phyloP scores from a whole-genome alignment of 2,329 filamentous ascomycete genomes.

The Cladosporium sp. region DNA sequence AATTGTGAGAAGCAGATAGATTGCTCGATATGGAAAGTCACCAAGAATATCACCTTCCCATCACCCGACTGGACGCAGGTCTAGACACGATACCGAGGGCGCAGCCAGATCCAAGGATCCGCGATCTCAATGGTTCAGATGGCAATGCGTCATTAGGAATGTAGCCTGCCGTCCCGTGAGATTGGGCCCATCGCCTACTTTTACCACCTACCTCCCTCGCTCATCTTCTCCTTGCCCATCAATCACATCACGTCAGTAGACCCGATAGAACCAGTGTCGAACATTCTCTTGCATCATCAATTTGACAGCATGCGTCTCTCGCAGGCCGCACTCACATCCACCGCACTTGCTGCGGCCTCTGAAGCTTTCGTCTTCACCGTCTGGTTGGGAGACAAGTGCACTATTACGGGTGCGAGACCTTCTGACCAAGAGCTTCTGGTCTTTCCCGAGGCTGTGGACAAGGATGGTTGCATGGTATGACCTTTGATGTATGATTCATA shows the following conservation, averaged over 20 bases:
- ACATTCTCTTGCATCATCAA: not conserved
- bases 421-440: constrained; percentile 3
- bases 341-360: not conserved
- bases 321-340: not conserved
- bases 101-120: not conserved
- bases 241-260: not conserved
- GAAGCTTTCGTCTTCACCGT: constrained; percentile 5
- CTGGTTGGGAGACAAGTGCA: constrained; percentile 10
- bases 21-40: not conserved
- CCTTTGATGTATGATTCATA: not conserved
- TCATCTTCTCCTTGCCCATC: not conserved
- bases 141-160: constrained; percentile 2
- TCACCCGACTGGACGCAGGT: not conserved
- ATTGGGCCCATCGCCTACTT: constrained; percentile 9
- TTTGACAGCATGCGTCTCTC: not conserved
- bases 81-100: not conserved
- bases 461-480: constrained; percentile 1
- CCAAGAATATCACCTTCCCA: not conserved
- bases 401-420: not conserved
- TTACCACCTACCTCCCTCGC: not conserved
- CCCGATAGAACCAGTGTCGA: not conserved
- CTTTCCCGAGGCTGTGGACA: not conserved
- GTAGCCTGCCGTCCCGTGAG: not conserved
- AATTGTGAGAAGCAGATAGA: not conserved
- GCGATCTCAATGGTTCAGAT: not conserved